phyloP scores from a whole-genome alignment of 257 asterid genomes.

The Rubia yunnanensis region DNA sequence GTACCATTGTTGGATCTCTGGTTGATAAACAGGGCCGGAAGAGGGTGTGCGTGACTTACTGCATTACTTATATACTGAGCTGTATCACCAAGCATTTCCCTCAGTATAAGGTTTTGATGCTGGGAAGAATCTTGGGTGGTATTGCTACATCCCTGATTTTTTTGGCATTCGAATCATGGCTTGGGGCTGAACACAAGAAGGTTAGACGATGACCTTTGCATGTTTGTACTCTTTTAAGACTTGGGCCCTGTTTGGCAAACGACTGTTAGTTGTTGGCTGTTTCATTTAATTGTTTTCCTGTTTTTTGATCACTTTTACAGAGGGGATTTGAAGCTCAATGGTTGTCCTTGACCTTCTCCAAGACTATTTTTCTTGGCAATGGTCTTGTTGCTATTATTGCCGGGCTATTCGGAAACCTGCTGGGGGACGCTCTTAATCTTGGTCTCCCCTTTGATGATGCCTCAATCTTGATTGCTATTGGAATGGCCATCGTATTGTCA shows the following conservation, averaged over 20 bases:
- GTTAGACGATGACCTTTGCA: constrained; percentile 24
- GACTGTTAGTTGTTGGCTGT: no score
- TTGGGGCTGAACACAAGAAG: constrained; percentile 97
- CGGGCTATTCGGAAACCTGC: constrained; percentile 81
- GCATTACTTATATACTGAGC: constrained; percentile 86
- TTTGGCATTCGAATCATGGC: constrained; percentile 95
- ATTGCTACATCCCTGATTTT: constrained; percentile 91
- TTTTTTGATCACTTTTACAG: constrained; percentile 38
- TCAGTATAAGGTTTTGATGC: constrained; percentile 71
- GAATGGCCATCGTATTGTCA: constrained; percentile 80
- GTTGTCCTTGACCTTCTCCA: constrained; percentile 91
- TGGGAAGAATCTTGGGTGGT: constrained; percentile 94
- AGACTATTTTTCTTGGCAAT: constrained; percentile 92
- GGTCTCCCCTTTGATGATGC: constrained; percentile 99
- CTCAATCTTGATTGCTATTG: constrained; percentile 65
- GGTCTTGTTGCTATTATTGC: constrained; percentile 90
- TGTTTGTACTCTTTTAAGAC: background rate
- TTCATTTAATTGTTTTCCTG: background rate
- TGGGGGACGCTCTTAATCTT: constrained; percentile 70
- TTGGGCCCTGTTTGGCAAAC: no score
- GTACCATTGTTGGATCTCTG: constrained; percentile 50
- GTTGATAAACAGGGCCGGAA: constrained; percentile 74
- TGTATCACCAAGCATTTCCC: constrained; percentile 96
- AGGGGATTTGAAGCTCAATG: constrained; percentile 89
- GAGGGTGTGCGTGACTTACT: constrained; percentile 88